phyloP scores from a whole-genome alignment of 169 alveolate species.

The Plasmodium knowlesi region DNA sequence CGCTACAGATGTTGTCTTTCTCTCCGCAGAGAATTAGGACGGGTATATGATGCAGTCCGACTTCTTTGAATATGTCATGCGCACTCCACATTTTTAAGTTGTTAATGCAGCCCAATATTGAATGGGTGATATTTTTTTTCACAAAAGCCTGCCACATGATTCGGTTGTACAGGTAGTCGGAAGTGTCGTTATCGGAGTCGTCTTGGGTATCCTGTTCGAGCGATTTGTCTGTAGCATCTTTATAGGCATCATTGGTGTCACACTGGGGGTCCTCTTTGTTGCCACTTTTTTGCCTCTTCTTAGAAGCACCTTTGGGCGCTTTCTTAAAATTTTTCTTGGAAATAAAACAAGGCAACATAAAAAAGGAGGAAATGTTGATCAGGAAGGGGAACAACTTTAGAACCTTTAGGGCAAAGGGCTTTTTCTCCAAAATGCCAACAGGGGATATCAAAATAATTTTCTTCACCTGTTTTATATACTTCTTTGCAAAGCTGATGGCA shows the following conservation, averaged over 20 bases:
- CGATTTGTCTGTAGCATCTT: not conserved
- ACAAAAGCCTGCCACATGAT: slow-evolving; percentile 84
- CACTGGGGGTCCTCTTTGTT: not conserved
- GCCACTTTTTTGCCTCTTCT: not conserved
- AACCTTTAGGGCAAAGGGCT: slow-evolving; percentile 75
- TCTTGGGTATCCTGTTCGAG: not conserved
- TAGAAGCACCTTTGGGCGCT: not conserved
- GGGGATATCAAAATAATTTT: slow-evolving; percentile 83
- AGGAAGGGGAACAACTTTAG: slow-evolving; percentile 78
- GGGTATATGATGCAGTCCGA: slow-evolving; percentile 54
- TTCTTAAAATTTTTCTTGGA: slow-evolving; percentile 45
- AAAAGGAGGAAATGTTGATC: slow-evolving; percentile 74
- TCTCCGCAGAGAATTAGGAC: slow-evolving; percentile 66
- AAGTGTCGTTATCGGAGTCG: slow-evolving; percentile 23
- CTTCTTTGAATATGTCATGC: slow-evolving; percentile 78
- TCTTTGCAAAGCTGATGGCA: slow-evolving; percentile 83
- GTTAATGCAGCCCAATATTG: slow-evolving; percentile 81
- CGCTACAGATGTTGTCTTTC: slow-evolving; percentile 65
- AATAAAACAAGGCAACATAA: slow-evolving; percentile 61
- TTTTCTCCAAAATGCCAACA: slow-evolving; percentile 81
- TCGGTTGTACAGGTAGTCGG: slow-evolving; percentile 75
- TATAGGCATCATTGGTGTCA: not conserved
- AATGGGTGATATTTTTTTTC: slow-evolving; percentile 77
- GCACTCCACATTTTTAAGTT: slow-evolving; percentile 85
- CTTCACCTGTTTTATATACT: slow-evolving; percentile 83